Percentiles rank a stretch among this genome's conserved stretches.
Evolutionary conservation across 1,139 yeast genomes (phyloP).

Genomic region (Candida freyschussii): DNA sequence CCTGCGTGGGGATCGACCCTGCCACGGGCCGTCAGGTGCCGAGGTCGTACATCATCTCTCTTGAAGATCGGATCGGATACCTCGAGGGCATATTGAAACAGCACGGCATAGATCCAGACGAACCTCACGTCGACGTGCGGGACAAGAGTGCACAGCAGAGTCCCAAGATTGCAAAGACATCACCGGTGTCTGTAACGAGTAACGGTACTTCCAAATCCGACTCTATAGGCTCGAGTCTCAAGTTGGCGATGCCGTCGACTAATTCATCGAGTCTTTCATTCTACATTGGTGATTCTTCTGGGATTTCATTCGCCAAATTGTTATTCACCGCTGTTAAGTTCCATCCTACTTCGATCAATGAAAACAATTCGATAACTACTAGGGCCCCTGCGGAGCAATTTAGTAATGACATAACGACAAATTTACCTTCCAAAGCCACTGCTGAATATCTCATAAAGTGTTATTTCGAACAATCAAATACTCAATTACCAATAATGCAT

Average conservation of each 20-base stretch:
- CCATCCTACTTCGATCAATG: slow-evolving; percentile 32
- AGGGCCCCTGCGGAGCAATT: slow-evolving; percentile 23
- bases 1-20: slow-evolving; percentile 81
- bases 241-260: slow-evolving; percentile 19
- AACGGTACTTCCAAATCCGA: slow-evolving; percentile 13
- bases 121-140: neutral
- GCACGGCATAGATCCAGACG: slow-evolving; percentile 35
- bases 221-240: slow-evolving; percentile 21
- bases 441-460: slow-evolving; percentile 65
- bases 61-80: slow-evolving; percentile 59
- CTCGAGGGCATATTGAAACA: slow-evolving; percentile 48
- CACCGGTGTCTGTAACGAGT: slow-evolving; percentile 18
- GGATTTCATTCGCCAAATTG: slow-evolving; percentile 68
- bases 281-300: slow-evolving; percentile 50
- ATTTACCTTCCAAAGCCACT: slow-evolving; percentile 62
- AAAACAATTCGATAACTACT: slow-evolving; percentile 26
- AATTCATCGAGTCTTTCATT: slow-evolving; percentile 26
- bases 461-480: slow-evolving; percentile 73
- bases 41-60: slow-evolving; percentile 67
- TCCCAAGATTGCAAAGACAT: too few species aligned
- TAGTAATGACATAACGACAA: slow-evolving; percentile 21
- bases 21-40: slow-evolving; percentile 87
- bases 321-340: slow-evolving; percentile 74
- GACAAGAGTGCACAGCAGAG: neutral
- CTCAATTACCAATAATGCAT: slow-evolving; percentile 79